Conservation (phyloP, 352 stramenopile genomes). For the Globisporangium okanoganense region DNA sequence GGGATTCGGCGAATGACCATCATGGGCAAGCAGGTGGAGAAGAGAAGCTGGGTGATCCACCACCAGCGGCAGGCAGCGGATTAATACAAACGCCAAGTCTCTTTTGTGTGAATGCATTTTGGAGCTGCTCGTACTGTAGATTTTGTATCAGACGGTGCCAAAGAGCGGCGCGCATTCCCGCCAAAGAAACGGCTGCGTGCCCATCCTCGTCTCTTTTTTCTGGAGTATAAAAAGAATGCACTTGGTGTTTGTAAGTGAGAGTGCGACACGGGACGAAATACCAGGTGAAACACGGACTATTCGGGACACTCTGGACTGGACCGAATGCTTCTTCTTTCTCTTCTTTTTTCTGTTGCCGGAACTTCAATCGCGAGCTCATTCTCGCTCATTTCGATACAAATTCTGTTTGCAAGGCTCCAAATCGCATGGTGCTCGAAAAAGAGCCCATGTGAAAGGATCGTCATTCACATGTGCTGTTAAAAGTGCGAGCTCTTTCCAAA, state of each 20-base stretch:
- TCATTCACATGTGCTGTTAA: too few relatives aligned
- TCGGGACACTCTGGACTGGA: neutral
- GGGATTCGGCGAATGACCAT: constrained; percentile 7
- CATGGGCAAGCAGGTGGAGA: neutral
- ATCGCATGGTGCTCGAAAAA: too few relatives aligned
- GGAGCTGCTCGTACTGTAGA: neutral
- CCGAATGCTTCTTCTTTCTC: neutral
- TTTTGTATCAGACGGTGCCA: neutral
- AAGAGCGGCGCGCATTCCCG: constrained; percentile 3
- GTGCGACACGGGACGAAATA: neutral
- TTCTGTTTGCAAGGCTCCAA: too few relatives aligned
- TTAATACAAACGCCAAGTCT: constrained; percentile 1
- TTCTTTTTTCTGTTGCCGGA: constrained; percentile 7
- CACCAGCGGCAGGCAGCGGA: neutral
- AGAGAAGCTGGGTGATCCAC: neutral
- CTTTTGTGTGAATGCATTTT: neutral
- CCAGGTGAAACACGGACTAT: neutral
- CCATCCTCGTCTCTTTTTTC: constrained; percentile 2
- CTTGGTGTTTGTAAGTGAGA: neutral
- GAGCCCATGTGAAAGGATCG: too few relatives aligned
- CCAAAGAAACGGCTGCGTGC: neutral
- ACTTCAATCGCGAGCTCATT: constrained; percentile 1
- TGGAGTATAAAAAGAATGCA: neutral
- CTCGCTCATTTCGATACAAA: too few relatives aligned
- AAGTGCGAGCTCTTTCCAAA: too few relatives aligned